Evolutionary conservation across 495 filamentous ascomycete species (phyloP), one percentile per base, ranked within the genome.

Genomic region (Penicillium paradoxum): DNA sequence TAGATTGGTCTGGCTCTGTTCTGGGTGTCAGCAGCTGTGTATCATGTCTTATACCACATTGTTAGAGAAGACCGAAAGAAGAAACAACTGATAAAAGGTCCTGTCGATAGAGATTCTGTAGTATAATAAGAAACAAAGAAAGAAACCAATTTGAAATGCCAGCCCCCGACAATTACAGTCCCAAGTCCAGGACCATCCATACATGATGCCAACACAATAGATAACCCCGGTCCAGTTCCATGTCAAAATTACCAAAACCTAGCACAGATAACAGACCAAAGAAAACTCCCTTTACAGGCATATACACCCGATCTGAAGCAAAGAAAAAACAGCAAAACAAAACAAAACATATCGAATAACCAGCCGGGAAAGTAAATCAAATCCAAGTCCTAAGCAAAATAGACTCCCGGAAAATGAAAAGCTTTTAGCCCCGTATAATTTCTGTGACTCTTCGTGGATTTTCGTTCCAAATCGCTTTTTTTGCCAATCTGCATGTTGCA

Each of bases 61-160:
- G 2, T 2, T 32, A 32, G 9, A 32, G 29, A 6, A 32, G 2
- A 1, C 15, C n/a, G 2, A 15, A 37, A 15, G 14, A 37, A 37
- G 7, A 15, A 37, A 15, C 17, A 4, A 27, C 13, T 6, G 3
- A 24, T 14, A 25, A 22, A 24, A 36, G 9, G 43, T 2, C n/a
- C 49, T 42, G 49, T 51, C 38, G 39, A 43, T 49, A 18, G 22
- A 49, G 21, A 51, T 36, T 51, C 49, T 43, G 49, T 51, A 51
- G 25, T 42, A 6, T 13, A 36, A 25, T 51, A 51, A 19, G 32
- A 13, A 43, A 33, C 24, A 40, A 34, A 51, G 19, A 34, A 34
- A 42, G n/a, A 34, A 19, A 51, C 14, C 36, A 29, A 50, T 32
- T 6, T 50, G 36, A 50, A 42, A 34, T 8, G 7, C 11, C 24